Evolutionary conservation across 306 rosid genomes (phyloP), one percentile per base, ranked within the genome.

Genomic region (Citrullus amarus): DNA sequence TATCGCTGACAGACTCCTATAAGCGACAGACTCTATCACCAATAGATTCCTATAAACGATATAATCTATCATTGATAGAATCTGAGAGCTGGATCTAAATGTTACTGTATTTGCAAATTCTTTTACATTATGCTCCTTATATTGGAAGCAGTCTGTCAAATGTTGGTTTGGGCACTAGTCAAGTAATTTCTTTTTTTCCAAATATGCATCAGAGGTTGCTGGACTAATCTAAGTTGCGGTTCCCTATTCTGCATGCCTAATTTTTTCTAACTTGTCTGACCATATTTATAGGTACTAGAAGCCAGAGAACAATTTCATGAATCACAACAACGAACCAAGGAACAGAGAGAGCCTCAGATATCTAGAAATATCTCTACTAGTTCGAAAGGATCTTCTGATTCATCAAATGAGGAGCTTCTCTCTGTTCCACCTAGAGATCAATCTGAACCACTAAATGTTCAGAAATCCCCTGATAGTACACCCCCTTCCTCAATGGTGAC

Each of bases 221-320:
- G 30, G 41, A 50, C 8, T 72, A 28, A 14, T 72, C 22, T 6
- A 71, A 46, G 41, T 71, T 20, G 76, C 41, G 7, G 59, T 72
- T 72, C 25, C 59, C 1, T 50, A 50, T 20, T 28, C 56, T 25
- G 56, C 20, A 48, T 48, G 14, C 14, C 43, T 72, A 72, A 72
- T 48, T 55, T 18, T 8, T n/a, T 28, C 22, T 8, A 50, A 72
- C 51, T 50, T 72, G 43, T 72, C 22, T 81, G 25, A 20, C 80
- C 62, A 50, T 80, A 34, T 80, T 32, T 66, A 81, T 90, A 94
- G 98, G 87, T 92, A 73, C 83, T 89, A 69, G 97, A 94, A 80
- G 96, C 93, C 62, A 86, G 95, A 87, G 86, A 85, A 39, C 84
- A 86, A 89, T 65, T 92, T 65, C 89, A 89, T 22, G 87, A 82